Base-by-base conservation (phyloP, 805 yeast genomes). In the Hanseniaspora pseudoguilliermondii region DNA sequence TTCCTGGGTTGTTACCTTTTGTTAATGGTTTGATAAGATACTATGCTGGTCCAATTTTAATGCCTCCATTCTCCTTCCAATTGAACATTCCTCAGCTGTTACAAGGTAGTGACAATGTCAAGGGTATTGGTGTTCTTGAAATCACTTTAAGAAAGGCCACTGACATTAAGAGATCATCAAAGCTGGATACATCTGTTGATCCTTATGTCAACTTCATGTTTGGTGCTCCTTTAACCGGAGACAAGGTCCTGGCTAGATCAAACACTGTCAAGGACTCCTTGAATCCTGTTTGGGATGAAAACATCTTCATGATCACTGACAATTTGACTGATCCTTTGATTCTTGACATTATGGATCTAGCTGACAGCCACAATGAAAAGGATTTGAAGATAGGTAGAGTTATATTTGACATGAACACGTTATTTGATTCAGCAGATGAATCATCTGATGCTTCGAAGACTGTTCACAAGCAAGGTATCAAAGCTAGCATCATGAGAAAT, bases 21-120 rank as follows among this genome's bases (percentile, higher is more conserved):
- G 83, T 91, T 63, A 84, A 85, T 67, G 88, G 84, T 64, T 83
- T 90, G 87, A 80, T 89, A 27, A 80, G 78, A 64, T 86, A 89
- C 66, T 90, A 84, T 70, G 82, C 80, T 54, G 97, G 97, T 10
- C 93, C 97, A 34, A 79, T 93, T 73, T 65, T 91, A 49, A 84
- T 87, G 64, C 76, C 85, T 47, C 99, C 99, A 15, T 82, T 93
- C 60, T 88, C 96, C 3, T 86, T 90, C 75, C 95, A 93, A 73
- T 72, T 93, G 66, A 93, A 95, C 64, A 78, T 93, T 47, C 95
- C 95, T 66, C 96, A 89, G 71, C 73, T 93, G 66, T 69, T 91
- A 62, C 84, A 95, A 21, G 56, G 56, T 21, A 49, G 49, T 9
- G 96, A 96, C 64, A 83, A 91, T 47, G 83, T 83, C 64, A 80